phyloP scores from a whole-genome alignment of 352 stramenopile genomes.

The Globisporangium irregulare region DNA sequence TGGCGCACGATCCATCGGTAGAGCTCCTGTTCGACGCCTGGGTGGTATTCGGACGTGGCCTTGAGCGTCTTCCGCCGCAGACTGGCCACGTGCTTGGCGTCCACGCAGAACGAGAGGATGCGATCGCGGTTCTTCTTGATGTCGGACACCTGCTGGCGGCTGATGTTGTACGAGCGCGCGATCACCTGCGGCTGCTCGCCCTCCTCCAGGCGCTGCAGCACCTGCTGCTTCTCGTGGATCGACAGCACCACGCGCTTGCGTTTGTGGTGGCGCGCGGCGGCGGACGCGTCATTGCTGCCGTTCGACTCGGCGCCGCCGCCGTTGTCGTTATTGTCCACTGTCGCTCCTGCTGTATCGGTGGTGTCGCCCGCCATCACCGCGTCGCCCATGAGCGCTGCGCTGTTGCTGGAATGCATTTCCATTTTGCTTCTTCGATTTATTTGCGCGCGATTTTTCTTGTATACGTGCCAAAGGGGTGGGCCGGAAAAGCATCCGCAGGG shows the following conservation, averaged over 20 bases:
- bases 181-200: slow-evolving; percentile 67
- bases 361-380: neutral
- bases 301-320: neutral
- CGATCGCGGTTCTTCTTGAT: slow-evolving; percentile 86
- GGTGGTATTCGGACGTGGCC: slow-evolving; percentile 62
- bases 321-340: neutral
- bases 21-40: slow-evolving; percentile 76
- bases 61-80: slow-evolving; percentile 77
- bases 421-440: neutral
- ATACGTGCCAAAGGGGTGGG: neutral
- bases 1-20: slow-evolving; percentile 83
- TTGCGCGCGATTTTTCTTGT: neutral
- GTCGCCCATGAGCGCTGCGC: neutral
- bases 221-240: slow-evolving; percentile 83
- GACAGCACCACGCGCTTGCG: slow-evolving; percentile 83
- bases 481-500: neutral
- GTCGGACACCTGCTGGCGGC: slow-evolving; percentile 78
- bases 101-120: slow-evolving; percentile 72
- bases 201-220: slow-evolving; percentile 63
- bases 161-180: slow-evolving; percentile 64
- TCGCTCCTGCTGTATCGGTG: neutral
- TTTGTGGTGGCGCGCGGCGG: slow-evolving; percentile 24
- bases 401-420: neutral
- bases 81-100: slow-evolving; percentile 71
- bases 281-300: neutral